These are phyloP conservation scores for Amoeboaphelidium protococcarum DNA, from an alignment of 371 early-diverging fungal genomes.

Conservation along the genomic window DNA sequence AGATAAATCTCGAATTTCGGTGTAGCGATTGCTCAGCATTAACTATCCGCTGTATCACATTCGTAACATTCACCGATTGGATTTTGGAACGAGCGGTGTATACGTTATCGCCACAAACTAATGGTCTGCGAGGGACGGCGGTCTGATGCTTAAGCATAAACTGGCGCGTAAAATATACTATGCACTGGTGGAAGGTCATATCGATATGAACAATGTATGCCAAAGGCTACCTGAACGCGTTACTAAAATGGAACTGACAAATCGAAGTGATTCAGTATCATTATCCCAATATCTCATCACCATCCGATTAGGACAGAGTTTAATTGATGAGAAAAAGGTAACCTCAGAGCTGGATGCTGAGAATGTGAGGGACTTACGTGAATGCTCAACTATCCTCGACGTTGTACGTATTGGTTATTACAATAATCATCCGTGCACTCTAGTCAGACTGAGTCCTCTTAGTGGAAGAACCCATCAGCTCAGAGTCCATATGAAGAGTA, in stretches of 20 bases:
- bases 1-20: neutral
- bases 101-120: conserved; percentile 10
- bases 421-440: conserved; percentile 10
- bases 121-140: conserved; percentile 6
- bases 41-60: neutral
- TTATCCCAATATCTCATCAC: neutral
- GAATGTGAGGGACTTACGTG: too few species aligned
- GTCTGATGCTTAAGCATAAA: conserved; percentile 4
- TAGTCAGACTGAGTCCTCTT: conserved; percentile 37
- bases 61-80: conserved; percentile 8
- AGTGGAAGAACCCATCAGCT: conserved; percentile 99
- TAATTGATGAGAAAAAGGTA: neutral
- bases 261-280: too few species aligned
- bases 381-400: neutral
- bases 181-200: conserved; percentile 11
- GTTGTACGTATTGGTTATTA: neutral
- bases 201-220: conserved; percentile 1
- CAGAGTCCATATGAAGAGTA: conserved; percentile 82
- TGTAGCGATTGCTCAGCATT: neutral
- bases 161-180: conserved; percentile 8
- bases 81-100: conserved; percentile 12
- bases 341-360: neutral
- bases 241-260: too few species aligned
- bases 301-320: neutral
- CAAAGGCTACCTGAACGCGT: too few species aligned